These are phyloP conservation scores for Suillus cothurnatus DNA, from an alignment of 768 basidiomycete genomes.

Conservation along the genomic window DNA sequence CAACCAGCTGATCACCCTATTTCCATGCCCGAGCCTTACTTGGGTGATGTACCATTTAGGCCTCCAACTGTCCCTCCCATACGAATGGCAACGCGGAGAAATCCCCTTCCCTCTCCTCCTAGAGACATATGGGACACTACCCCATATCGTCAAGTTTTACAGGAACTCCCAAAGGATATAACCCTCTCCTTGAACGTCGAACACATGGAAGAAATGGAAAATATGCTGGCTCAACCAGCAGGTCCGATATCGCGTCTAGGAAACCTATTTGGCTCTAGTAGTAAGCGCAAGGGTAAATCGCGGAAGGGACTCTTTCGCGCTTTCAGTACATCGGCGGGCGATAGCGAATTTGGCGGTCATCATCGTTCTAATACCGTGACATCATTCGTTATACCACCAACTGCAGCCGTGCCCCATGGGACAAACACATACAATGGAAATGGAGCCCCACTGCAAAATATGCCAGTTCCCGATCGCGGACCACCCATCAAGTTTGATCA, in stretches of 20 bases:
- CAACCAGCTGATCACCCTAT: slow-evolving; percentile 17
- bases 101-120: slow-evolving; percentile 69
- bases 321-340: slow-evolving; percentile 34
- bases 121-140: slow-evolving; percentile 58
- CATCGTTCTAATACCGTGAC: slow-evolving; percentile 24
- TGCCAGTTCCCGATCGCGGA: slow-evolving; percentile 23
- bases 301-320: slow-evolving; percentile 49
- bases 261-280: slow-evolving; percentile 28
- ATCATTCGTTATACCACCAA: slow-evolving; percentile 25
- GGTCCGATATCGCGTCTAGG: slow-evolving; percentile 24
- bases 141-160: slow-evolving; percentile 56
- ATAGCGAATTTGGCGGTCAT: slow-evolving; percentile 19
- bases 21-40: slow-evolving; percentile 1
- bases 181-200: slow-evolving; percentile 18
- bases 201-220: slow-evolving; percentile 11
- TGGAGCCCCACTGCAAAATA: slow-evolving; percentile 7
- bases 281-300: slow-evolving; percentile 37
- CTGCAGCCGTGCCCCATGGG: slow-evolving; percentile 6
- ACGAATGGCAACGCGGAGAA: slow-evolving; percentile 23
- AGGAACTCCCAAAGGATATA: slow-evolving; percentile 50
- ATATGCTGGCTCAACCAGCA: slow-evolving; percentile 19
- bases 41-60: slow-evolving; percentile 7
- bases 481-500: slow-evolving; percentile 46
- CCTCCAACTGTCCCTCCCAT: slow-evolving; percentile 16
- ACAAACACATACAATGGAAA: slow-evolving; percentile 14